Base-by-base conservation (phyloP, 2,329 filamentous ascomycete species). In the Sporothrix dimorphospora region DNA sequence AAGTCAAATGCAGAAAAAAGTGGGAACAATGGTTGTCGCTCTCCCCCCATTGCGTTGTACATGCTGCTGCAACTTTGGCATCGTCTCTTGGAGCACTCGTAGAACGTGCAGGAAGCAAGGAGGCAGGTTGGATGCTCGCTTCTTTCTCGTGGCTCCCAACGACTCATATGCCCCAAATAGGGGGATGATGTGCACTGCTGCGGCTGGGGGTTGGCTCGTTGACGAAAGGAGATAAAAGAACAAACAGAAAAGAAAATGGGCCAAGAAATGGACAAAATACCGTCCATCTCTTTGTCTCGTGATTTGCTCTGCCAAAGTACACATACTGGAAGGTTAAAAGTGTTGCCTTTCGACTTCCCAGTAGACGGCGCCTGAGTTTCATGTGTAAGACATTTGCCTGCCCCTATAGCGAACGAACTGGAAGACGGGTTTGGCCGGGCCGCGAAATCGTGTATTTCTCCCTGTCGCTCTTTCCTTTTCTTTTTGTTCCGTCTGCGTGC, bases 71-170 rank as follows among this genome's bases (percentile, higher is more conserved):
- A 14, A 24, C 53, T 55, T 30, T 55, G 53, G 53, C 53, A 19
- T 57, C 53, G 34, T 34, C 27, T 34, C 27, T 14, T n/a, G 7
- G 27, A 8, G 53, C 53, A n/a, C 53, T n/a, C n/a, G 53, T 34
- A 61, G 14, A 61, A 21, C 57, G 57, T 38, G 57, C 34, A 61
- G 57, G 19, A 61, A 40, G 57, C n/a, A 61, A 61, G 57, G 57
- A 57, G 53, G 27, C 53, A 57, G 53, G 53, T 38, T 57, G 53
- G 34, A 14, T 19, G 40, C 40, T 45, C 27, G n/a, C 27, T 65
- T 47, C 5, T 19, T 34, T 57, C 27, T 57, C 27, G 27, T 57
- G 27, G 27, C 53, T 34, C 19, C 53, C 27, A 19, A 57, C 12
- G 12, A 47, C 45, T 3, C 4, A 24, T 30, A 16, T 19, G 14